These are phyloP conservation scores for Bocquillonia castaneifolia DNA, from an alignment of 441 rosid genomes.

Conservation along the genomic window DNA sequence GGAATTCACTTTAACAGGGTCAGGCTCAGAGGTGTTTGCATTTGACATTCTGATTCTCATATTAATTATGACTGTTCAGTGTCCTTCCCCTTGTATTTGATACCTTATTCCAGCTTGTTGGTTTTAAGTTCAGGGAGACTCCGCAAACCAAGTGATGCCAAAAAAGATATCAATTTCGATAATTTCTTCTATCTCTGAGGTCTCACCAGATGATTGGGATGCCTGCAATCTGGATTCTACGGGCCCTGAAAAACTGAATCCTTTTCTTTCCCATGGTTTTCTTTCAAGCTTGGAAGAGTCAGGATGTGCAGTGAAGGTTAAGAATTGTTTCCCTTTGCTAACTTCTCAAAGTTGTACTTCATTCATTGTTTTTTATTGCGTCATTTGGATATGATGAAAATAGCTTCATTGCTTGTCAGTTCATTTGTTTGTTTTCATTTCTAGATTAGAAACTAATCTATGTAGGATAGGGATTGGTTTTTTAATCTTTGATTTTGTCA, in stretches of 20 bases:
- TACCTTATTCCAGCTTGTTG: conserved; percentile 15
- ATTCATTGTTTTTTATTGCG: background rate
- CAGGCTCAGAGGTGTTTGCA: conserved; percentile 53
- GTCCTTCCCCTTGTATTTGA: background rate
- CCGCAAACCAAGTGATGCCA: conserved; percentile 22
- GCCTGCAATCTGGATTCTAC: conserved; percentile 75
- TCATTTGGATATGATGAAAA: conserved; percentile 3
- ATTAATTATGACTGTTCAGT: background rate
- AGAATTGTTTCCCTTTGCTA: conserved; percentile 1
- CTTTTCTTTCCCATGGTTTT: conserved; percentile 74
- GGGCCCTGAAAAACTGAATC: conserved; percentile 58
- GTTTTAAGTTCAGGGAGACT: conserved; percentile 36
- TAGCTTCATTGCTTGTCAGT: background rate
- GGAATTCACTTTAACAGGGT: conserved; percentile 44
- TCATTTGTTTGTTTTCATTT: background rate
- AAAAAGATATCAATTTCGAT: conserved; percentile 51
- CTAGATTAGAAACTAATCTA: background rate
- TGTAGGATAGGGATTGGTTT: background rate
- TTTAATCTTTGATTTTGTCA: background rate
- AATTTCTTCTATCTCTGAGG: conserved; percentile 67
- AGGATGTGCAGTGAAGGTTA: conserved; percentile 61
- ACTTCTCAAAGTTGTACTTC: background rate
- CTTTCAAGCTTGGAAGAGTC: conserved; percentile 89
- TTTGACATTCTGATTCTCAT: conserved; percentile 16
- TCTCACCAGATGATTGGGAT: conserved; percentile 67